A percentile compares a stretch with the other conserved stretches of the same genome.
Conservation (phyloP, 2,329 filamentous ascomycete species). For the Stagonosporopsis rhizophila region DNA sequence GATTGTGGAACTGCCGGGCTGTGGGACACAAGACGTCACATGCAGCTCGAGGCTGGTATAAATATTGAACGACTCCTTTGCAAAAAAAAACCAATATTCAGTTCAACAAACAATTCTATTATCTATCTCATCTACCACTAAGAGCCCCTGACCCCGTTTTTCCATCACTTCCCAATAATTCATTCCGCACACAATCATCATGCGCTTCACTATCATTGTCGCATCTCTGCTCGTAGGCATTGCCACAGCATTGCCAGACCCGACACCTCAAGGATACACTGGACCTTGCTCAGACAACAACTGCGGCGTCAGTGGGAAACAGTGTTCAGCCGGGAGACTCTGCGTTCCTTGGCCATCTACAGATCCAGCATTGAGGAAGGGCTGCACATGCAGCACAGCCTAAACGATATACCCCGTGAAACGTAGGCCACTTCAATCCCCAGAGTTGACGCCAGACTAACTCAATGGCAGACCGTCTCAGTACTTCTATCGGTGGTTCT, state of each 20-base stretch:
- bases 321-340: not conserved
- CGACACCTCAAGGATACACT: constrained; percentile 25
- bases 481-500: not conserved
- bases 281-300: constrained; percentile 17
- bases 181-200: not conserved
- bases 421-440: not conserved
- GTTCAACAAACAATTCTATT: not conserved
- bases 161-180: not conserved
- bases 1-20: constrained; percentile 2
- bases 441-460: not conserved
- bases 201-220: constrained; percentile 12
- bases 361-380: constrained; percentile 19
- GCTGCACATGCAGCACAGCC: constrained; percentile 17
- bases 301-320: constrained; percentile 6
- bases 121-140: not conserved
- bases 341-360: constrained; percentile 15
- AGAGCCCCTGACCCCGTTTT: not conserved
- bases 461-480: not conserved
- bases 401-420: not conserved
- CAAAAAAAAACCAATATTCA: not conserved
- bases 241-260: constrained; percentile 22
- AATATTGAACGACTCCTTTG: constrained; percentile 1
- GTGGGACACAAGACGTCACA: constrained; percentile 15
- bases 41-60: constrained; percentile 1
- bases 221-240: constrained; percentile 8